Evolutionary conservation across 495 filamentous ascomycete genomes (phyloP).

Genomic region (Penicillium paxilli): DNA sequence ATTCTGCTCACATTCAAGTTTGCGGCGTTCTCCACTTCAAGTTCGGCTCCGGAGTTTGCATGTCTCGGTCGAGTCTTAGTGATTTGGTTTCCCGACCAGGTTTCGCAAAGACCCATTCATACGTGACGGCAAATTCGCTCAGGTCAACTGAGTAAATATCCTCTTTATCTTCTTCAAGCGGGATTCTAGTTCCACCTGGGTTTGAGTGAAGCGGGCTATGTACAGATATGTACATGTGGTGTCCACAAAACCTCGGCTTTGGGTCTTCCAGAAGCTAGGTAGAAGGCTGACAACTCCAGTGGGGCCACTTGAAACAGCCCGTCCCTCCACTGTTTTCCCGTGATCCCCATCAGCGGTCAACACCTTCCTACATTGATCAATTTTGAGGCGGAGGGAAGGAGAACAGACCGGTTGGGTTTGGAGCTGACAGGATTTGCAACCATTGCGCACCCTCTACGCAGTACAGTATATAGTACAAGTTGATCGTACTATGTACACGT

Average conservation of each 20-base stretch:
- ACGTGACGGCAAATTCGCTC: neutral
- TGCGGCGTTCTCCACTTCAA: neutral
- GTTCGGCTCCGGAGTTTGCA: too few species aligned
- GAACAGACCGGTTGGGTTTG: neutral
- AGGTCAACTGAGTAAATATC: neutral
- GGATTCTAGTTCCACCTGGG: slow-evolving; percentile 9
- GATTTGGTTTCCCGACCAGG: neutral
- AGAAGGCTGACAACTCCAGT: slow-evolving; percentile 14
- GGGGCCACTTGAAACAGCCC: slow-evolving; percentile 20
- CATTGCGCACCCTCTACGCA: neutral
- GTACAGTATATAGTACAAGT: neutral
- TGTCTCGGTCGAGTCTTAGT: slow-evolving; percentile 13
- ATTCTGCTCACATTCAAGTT: neutral
- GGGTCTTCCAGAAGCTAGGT: slow-evolving; percentile 16
- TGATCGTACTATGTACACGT: neutral
- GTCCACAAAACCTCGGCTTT: slow-evolving; percentile 16
- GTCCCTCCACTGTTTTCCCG: slow-evolving; percentile 9
- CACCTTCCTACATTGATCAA: neutral
- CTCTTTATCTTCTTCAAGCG: neutral
- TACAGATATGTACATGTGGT: neutral
- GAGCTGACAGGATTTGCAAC: neutral
- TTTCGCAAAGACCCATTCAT: neutral
- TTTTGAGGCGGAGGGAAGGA: neutral
- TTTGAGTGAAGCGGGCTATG: neutral
- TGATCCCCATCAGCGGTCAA: slow-evolving; percentile 5